Evolutionary conservation across 2,329 filamentous ascomycete genomes (phyloP).

Genomic region (Epichloe aotearoae): DNA sequence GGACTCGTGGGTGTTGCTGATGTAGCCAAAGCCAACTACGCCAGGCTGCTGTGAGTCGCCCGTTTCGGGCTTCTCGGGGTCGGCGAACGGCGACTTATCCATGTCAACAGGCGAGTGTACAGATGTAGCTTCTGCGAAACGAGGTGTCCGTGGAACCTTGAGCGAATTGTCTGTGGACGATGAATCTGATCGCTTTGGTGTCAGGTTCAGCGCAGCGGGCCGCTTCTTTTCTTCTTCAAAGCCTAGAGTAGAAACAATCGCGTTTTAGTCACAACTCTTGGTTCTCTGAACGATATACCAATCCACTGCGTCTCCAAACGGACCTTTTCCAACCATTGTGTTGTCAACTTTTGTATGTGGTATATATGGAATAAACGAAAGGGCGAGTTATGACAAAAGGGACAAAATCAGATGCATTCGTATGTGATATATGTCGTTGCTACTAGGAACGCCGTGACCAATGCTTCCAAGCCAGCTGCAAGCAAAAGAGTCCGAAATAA

Average conservation of each 20-base stretch:
- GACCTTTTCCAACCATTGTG: conserved; percentile 29
- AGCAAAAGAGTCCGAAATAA: conserved; percentile 8
- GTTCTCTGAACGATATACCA: neutral
- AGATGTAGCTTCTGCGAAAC: conserved; percentile 70
- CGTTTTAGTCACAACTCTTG: conserved; percentile 10
- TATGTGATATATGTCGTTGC: conserved; percentile 1
- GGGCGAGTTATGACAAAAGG: conserved; percentile 3
- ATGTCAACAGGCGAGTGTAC: conserved; percentile 63
- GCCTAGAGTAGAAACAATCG: conserved; percentile 9
- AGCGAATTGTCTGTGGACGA: conserved; percentile 41
- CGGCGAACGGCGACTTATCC: conserved; percentile 42
- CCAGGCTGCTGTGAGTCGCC: conserved; percentile 55
- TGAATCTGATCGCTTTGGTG: conserved; percentile 35
- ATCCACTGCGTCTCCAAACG: conserved; percentile 8
- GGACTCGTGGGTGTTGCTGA: conserved; percentile 47
- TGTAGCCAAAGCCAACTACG: conserved; percentile 88
- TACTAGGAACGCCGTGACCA: conserved; percentile 3
- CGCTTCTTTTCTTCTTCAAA: conserved; percentile 44
- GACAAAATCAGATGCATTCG: neutral
- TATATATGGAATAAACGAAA: conserved; percentile 6
- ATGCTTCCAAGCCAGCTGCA: conserved; percentile 10
- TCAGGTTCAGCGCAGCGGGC: conserved; percentile 41
- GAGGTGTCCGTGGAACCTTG: conserved; percentile 59
- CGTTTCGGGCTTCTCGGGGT: conserved; percentile 39
- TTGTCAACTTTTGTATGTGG: conserved; percentile 3